Evolutionary conservation across 345 rosid species (phyloP).

Genomic region (Eucalyptus erythrocorys): DNA sequence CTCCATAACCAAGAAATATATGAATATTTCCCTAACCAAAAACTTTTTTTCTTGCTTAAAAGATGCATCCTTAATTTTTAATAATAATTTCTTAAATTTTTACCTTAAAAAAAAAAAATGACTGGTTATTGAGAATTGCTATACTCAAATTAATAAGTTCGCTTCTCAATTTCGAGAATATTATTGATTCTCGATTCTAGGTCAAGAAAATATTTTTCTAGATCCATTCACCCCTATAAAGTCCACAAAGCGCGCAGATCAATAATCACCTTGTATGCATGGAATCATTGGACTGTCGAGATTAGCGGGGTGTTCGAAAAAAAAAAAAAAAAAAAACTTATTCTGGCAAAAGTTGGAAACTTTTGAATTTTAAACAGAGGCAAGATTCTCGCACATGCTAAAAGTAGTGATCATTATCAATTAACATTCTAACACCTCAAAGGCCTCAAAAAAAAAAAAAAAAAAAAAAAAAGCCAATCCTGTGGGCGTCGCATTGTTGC

Average conservation of each 20-base stretch:
- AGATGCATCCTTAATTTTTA: background rate
- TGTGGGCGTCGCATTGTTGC: background rate
- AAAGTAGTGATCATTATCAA: background rate
- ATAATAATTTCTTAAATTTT: background rate
- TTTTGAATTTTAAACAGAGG: background rate
- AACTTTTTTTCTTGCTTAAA: background rate
- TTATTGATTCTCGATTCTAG: background rate
- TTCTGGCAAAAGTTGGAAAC: background rate
- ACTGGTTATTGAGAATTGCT: rapidly evolving
- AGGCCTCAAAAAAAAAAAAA: background rate
- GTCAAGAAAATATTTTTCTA: rapidly evolving
- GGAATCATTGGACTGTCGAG: background rate
- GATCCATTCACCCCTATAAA: background rate
- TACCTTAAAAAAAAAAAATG: background rate
- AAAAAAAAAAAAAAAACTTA: background rate
- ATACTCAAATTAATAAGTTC: background rate
- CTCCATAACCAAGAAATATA: background rate
- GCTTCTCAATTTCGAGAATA: background rate
- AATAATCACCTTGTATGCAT: background rate
- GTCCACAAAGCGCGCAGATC: background rate
- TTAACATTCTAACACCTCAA: background rate
- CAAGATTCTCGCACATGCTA: background rate
- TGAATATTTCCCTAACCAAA: background rate
- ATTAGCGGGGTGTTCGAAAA: background rate
- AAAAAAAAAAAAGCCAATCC: background rate